These are phyloP conservation scores for Wickerhamiella domercqiae DNA, from an alignment of 805 yeast species.

Conservation along the genomic window DNA sequence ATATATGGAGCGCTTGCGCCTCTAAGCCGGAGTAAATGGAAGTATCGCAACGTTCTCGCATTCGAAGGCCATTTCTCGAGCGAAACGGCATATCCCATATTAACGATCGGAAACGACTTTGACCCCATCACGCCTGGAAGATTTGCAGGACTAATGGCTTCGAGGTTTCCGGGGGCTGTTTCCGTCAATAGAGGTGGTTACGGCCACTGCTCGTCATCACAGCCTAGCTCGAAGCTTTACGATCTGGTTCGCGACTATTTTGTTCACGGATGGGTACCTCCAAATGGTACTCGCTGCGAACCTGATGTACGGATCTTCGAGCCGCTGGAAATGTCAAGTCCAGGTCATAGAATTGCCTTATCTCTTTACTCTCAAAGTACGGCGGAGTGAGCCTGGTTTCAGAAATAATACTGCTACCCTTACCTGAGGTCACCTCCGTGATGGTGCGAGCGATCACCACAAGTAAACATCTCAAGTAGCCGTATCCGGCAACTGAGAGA, in stretches of 20 bases:
- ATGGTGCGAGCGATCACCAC: too few relatives aligned
- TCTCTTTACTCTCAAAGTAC: too few relatives aligned
- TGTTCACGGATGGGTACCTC: slow-evolving; percentile 11
- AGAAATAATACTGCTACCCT: too few relatives aligned
- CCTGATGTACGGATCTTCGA: too few relatives aligned
- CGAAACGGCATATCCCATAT: slow-evolving; percentile 8
- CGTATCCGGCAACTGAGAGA: too few relatives aligned
- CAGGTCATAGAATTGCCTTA: too few relatives aligned
- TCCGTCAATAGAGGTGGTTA: slow-evolving; percentile 14
- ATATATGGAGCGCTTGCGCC: slow-evolving; percentile 4
- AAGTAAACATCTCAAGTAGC: too few relatives aligned
- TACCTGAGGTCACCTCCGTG: too few relatives aligned
- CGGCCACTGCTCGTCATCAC: slow-evolving; percentile 17
- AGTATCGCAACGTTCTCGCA: slow-evolving; percentile 5
- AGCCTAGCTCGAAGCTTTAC: slow-evolving; percentile 13
- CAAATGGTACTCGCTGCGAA: slow-evolving; percentile 8
- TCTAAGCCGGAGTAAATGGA: slow-evolving; percentile 7
- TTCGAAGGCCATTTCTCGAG: slow-evolving; percentile 3
- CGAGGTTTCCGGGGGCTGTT: slow-evolving; percentile 9
- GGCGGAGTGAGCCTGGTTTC: too few relatives aligned
- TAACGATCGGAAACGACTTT: slow-evolving; percentile 13
- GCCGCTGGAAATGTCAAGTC: too few relatives aligned
- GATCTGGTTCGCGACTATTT: slow-evolving; percentile 8
- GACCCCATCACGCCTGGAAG: slow-evolving; percentile 18
- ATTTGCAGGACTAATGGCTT: slow-evolving; percentile 12